phyloP scores from a whole-genome alignment of 2,329 filamentous ascomycete species.

The Pezicula neosporulosa region DNA sequence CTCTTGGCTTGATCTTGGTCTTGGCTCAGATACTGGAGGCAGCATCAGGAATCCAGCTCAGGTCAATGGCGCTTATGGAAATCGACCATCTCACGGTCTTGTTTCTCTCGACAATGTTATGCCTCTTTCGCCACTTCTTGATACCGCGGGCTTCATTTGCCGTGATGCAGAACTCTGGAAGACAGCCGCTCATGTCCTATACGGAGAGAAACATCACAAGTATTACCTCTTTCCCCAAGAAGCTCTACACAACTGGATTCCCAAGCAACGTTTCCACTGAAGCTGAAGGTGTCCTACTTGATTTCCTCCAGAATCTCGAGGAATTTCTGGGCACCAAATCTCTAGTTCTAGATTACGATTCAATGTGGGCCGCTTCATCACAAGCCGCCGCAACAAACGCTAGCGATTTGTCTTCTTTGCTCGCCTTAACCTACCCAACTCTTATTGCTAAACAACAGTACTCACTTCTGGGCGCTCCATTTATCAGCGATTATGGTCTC shows the following conservation, averaged over 20 bases:
- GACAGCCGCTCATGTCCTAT: constrained; percentile 37
- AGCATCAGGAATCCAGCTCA: constrained; percentile 42
- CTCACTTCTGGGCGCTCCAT: constrained; percentile 38
- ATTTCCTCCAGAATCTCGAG: constrained; percentile 38
- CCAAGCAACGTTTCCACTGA: constrained; percentile 31
- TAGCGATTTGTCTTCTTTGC: constrained; percentile 28
- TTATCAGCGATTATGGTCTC: constrained; percentile 43
- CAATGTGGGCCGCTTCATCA: constrained; percentile 2
- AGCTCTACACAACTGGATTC: constrained; percentile 36
- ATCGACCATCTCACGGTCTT: constrained; percentile 41
- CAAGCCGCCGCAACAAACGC: constrained; percentile 24
- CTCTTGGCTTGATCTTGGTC: constrained; percentile 41
- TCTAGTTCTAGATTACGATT: constrained; percentile 7
- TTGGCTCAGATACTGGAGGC: constrained; percentile 45
- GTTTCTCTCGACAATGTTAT: constrained; percentile 42
- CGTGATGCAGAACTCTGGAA: constrained; percentile 37
- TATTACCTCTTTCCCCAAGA: constrained; percentile 31
- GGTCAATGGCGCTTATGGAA: constrained; percentile 44
- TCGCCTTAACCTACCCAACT: constrained; percentile 40
- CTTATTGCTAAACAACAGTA: constrained; percentile 43
- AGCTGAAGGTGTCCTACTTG: constrained; percentile 31
- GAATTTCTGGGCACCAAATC: constrained; percentile 33
- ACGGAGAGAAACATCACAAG: constrained; percentile 42
- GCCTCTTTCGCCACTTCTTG: constrained; percentile 39
- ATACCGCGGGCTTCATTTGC: constrained; percentile 40